These are phyloP conservation scores for Neoarthrinium moseri DNA, from an alignment of 2,329 filamentous ascomycete species.

Conservation along the genomic window DNA sequence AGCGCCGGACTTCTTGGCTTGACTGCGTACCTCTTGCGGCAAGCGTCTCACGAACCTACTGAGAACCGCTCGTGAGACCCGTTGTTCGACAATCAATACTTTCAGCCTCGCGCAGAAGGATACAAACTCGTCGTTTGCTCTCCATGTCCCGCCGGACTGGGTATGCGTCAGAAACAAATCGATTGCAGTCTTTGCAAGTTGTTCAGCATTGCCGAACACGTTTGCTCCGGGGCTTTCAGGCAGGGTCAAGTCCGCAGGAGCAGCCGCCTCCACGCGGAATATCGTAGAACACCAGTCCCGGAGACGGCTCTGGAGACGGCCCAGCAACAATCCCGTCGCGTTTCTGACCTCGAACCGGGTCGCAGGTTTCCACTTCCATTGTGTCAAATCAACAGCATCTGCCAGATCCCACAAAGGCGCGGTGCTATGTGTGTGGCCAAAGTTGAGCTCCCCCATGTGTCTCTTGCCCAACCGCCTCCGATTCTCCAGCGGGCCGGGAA, in stretches of 20 bases:
- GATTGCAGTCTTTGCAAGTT: too few species aligned
- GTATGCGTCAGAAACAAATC: too few species aligned
- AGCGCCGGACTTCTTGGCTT: background rate
- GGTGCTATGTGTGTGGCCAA: conserved; percentile 32
- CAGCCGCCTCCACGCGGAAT: too few species aligned
- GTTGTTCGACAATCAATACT: conserved; percentile 11
- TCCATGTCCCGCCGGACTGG: background rate
- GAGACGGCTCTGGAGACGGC: too few species aligned
- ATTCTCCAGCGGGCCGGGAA: conserved; percentile 54
- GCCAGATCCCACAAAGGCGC: conserved; percentile 46
- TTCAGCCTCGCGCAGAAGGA: conserved; percentile 22
- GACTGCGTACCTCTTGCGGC: background rate
- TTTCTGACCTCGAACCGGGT: conserved; percentile 18
- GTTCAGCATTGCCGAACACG: too few species aligned
- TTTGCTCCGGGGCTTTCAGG: too few species aligned
- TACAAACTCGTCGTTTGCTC: conserved; percentile 11
- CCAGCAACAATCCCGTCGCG: too few species aligned
- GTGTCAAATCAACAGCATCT: conserved; percentile 39
- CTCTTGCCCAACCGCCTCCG: conserved; percentile 52
- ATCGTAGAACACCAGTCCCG: background rate
- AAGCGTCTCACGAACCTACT: background rate
- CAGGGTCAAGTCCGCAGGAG: too few species aligned
- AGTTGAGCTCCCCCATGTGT: conserved; percentile 49
- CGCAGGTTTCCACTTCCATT: conserved; percentile 54
- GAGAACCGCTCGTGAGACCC: background rate